These are phyloP conservation scores for Hemileccinum impolitum DNA, from an alignment of 768 basidiomycete genomes.

Conservation along the genomic window DNA sequence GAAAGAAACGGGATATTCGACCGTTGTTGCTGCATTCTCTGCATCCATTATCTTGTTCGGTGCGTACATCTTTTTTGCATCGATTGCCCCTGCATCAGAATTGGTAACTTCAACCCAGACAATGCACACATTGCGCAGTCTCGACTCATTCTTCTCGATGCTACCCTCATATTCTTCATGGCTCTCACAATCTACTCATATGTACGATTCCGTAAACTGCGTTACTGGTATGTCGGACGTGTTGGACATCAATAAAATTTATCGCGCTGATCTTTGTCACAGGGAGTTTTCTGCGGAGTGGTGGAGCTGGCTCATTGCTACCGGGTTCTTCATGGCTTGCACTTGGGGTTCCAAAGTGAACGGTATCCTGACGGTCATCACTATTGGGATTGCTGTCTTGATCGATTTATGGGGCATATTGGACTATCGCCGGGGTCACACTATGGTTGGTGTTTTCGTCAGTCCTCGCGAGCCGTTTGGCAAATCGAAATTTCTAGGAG, in stretches of 20 bases:
- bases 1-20: conserved; percentile 97
- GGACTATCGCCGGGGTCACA: conserved; percentile 75
- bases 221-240: conserved; percentile 62
- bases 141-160: conserved; percentile 95
- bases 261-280: conserved; percentile 5
- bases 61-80: conserved; percentile 36
- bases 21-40: conserved; percentile 86
- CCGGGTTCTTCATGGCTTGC: conserved; percentile 92
- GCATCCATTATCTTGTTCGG: conserved; percentile 85
- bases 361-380: conserved; percentile 84
- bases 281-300: conserved; percentile 88
- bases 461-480: not conserved
- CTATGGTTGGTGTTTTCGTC: conserved; percentile 53
- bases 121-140: conserved; percentile 95
- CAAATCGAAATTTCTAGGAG: conserved; percentile 47
- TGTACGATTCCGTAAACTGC: conserved; percentile 90
- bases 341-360: conserved; percentile 99
- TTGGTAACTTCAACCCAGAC: conserved; percentile 48
- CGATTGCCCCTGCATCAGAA: not conserved
- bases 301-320: conserved; percentile 93
- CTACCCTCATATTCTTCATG: conserved; percentile 94
- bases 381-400: conserved; percentile 87
- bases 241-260: not conserved
- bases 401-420: conserved; percentile 94
- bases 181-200: conserved; percentile 90